Base-by-base conservation (phyloP, 2,329 filamentous ascomycete genomes). In the Cercospora berteroae region DNA sequence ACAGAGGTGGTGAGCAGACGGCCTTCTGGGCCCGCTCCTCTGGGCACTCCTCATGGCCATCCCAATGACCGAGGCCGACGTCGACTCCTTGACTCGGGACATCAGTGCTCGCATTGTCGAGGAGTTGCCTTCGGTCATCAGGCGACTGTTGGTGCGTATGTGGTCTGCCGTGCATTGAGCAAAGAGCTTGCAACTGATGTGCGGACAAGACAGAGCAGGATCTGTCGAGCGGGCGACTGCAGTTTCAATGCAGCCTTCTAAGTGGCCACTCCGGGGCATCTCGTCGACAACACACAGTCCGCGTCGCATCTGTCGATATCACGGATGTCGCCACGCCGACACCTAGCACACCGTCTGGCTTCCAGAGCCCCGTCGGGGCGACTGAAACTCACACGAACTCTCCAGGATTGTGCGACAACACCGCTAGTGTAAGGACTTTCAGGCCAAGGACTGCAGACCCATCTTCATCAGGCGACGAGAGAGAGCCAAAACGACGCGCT, bases 401-500 rank as follows among this genome's bases (percentile, higher is more conserved):
- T 48, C 13, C 55, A 8, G 29, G 56, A n/a, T 27, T 23, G 33
- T 16, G 12, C 27, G 48, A 20, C 25, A 31, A 31, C 5, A 39
- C 44, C 18, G 10, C 66, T 8, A 55, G 59, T 16, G 20, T 36
- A n/a, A 61, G 69, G 12, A 66, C 33, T 2, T 69, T 67, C 31
- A 65, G 66, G 39, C 61, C 66, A 3, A 62, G 67, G 33, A 60
- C 42, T 31, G 44, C 60, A 13, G 25, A 36, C 16, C 9, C 59
- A 8, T 61, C 65, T 4, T 20, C 56, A 23, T 63, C 65, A 5
- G 70, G 67, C n/a, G 69, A 69, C 12, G 60, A 69, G 25, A 67
- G 71, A 60, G 70, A 71, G 7, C 90, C 89, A 20, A 75, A 75
- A 63, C 73, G 76, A 10, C 75, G 76, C 58, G 75, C 75, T 2